Conservation (phyloP, 306 rosid genomes). For the Lathyrus aphaca region DNA sequence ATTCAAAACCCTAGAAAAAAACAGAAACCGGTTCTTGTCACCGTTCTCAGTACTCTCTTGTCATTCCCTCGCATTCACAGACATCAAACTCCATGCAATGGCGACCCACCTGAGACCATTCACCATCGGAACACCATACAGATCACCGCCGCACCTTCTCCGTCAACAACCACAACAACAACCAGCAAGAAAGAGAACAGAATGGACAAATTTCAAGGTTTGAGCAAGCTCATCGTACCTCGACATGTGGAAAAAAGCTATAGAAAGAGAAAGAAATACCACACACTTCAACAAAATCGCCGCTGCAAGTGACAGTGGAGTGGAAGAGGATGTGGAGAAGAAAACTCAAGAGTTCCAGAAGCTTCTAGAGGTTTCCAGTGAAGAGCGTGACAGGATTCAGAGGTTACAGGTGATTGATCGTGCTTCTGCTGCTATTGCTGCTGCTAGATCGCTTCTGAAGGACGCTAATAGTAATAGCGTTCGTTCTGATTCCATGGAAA, state of each 20-base stretch:
- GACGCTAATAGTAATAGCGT: slow-evolving; percentile 5
- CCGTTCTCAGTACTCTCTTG: no score
- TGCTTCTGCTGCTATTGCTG: slow-evolving; percentile 88
- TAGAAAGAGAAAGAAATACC: slow-evolving; percentile 59
- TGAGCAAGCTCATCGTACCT: slow-evolving; percentile 56
- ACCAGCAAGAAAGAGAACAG: background rate
- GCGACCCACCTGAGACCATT: no score
- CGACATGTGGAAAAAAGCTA: slow-evolving; percentile 86
- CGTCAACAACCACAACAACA: background rate
- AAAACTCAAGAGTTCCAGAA: slow-evolving; percentile 72
- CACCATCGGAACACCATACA: no score
- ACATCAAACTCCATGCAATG: no score
- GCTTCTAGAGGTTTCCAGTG: slow-evolving; percentile 69
- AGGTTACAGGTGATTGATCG: slow-evolving; percentile 88
- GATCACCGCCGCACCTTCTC: slow-evolving; percentile 21
- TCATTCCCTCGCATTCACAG: no score
- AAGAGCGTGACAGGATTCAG: no score
- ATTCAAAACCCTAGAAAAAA: no score
- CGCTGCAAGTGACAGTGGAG: background rate
- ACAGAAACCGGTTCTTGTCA: no score
- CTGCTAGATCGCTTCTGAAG: slow-evolving; percentile 59
- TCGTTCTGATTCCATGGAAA: background rate
- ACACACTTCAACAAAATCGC: slow-evolving; percentile 56
- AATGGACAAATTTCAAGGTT: slow-evolving; percentile 40
- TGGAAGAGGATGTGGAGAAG: slow-evolving; percentile 49